These are phyloP conservation scores for Euphorbia schlechtendalii DNA, from an alignment of 441 rosid genomes.

Conservation along the genomic window DNA sequence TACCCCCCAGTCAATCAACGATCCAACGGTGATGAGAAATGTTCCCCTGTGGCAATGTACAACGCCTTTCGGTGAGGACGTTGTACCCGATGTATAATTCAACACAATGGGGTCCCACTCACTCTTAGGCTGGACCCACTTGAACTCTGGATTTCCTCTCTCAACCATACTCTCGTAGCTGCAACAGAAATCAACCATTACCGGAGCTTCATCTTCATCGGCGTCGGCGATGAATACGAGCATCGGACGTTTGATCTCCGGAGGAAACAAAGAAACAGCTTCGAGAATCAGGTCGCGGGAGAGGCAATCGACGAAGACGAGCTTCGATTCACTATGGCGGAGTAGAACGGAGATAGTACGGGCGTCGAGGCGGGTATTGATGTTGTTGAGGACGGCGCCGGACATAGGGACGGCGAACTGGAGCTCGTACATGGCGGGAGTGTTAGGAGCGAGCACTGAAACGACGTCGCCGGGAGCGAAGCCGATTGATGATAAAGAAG, in stretches of 20 bases:
- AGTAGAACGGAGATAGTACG: slow-evolving; percentile 30
- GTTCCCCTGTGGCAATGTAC: slow-evolving; percentile 62
- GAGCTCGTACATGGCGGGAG: slow-evolving; percentile 82
- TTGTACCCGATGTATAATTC: slow-evolving; percentile 65
- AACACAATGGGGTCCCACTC: slow-evolving; percentile 35
- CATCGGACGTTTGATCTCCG: slow-evolving; percentile 7
- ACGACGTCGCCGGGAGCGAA: slow-evolving; percentile 47
- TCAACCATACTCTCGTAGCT: slow-evolving; percentile 28
- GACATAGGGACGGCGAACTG: slow-evolving; percentile 78
- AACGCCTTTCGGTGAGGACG: slow-evolving; percentile 80
- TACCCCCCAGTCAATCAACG: slow-evolving; percentile 56
- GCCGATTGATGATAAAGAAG: slow-evolving; percentile 45
- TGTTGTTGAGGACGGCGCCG: slow-evolving; percentile 44
- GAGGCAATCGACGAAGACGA: slow-evolving; percentile 30
- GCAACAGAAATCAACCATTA: slow-evolving; percentile 14
- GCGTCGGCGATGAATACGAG: slow-evolving; percentile 31
- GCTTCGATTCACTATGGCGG: slow-evolving; percentile 29
- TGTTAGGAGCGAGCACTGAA: slow-evolving; percentile 63
- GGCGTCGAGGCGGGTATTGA: slow-evolving; percentile 40
- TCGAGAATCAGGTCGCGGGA: slow-evolving; percentile 23
- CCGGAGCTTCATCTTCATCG: slow-evolving; percentile 4
- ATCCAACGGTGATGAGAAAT: slow-evolving; percentile 33
- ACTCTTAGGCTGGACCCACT: slow-evolving; percentile 32
- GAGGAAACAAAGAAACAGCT: slow-evolving; percentile 29
- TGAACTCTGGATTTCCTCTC: slow-evolving; percentile 31